Evolutionary conservation across 2,329 filamentous ascomycete species (phyloP).

Genomic region (Phyllosticta citrichinensis): DNA sequence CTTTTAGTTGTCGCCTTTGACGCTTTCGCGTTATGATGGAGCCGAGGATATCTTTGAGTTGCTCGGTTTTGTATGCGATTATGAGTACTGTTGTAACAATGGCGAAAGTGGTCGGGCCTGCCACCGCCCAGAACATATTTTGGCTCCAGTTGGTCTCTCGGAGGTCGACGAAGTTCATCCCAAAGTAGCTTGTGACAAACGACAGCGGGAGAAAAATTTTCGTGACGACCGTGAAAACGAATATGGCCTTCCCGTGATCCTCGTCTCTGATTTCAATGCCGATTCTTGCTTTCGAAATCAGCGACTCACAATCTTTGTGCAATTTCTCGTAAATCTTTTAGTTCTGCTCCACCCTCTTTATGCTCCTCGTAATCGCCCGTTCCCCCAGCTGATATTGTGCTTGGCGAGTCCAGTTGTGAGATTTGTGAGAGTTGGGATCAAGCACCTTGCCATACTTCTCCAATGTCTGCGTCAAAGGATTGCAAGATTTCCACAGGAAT

Average conservation of each 20-base stretch:
- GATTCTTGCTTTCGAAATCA: background rate
- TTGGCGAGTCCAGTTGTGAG: background rate
- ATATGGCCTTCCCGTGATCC: conserved; percentile 35
- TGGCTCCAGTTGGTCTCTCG: conserved; percentile 30
- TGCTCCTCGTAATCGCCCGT: too few species aligned
- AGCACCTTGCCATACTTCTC: background rate
- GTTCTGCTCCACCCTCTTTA: background rate
- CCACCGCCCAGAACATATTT: conserved; percentile 27
- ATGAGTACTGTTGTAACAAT: background rate
- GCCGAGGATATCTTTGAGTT: background rate
- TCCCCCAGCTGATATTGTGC: background rate
- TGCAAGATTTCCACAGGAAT: background rate
- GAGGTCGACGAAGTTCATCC: conserved; percentile 34
- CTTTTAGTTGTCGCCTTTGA: too few species aligned
- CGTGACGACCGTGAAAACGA: conserved; percentile 36
- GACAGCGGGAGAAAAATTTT: conserved; percentile 35
- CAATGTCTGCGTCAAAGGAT: background rate
- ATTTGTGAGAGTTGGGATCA: background rate
- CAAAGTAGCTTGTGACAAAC: conserved; percentile 35
- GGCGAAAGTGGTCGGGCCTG: background rate
- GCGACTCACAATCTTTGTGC: background rate
- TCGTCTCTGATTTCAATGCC: conserved; percentile 35
- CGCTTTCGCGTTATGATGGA: too few species aligned
- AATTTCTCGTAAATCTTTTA: background rate
- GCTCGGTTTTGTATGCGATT: background rate